Base-by-base conservation (phyloP, 352 stramenopile genomes). In the Aphanomyces cochlioides region DNA sequence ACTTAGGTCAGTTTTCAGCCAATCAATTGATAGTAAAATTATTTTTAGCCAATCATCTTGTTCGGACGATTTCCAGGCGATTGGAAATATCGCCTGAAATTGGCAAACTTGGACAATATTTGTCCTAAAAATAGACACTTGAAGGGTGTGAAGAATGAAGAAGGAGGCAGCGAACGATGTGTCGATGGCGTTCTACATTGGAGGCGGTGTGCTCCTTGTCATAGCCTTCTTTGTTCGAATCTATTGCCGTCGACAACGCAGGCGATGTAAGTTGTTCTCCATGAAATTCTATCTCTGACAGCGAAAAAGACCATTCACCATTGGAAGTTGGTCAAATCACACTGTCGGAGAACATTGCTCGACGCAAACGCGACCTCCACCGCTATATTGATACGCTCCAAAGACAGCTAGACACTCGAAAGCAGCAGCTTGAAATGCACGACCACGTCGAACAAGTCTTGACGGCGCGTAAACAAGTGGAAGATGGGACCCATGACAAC, bases 401-500 rank as follows among this genome's bases (percentile, higher is more conserved):
- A 39, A 58, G 73, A 3, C 79, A 90, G 54, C 67, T 93, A 7
- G 76, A 72, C 0, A 72, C 66, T 28, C 78, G 82, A 15, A 75
- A 92, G 58, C 69, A 87, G 69, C 84, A 91, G 50, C 60, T 92
- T 28, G 78, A 76, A 5, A 76, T 78, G 6, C 84, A 91, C 59
- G 79, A 90, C 36, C 75, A 88, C 60, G 83, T 92, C 5, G 81
- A 92, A 67, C 73, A 81, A 38, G 78, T 90, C 34, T 78, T 91
- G 36, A 91, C 84, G 0, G 77, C 77, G 7, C 77, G 81, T 17
- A 74, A 80, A 15, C 36, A 60, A 43, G 47, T 67, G 53, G 8
- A 28, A 48, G 39, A 39, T 36, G 34, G 43, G 5, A 47, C 40
- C 36, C 28, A 12, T 37, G 15, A 43, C 53, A 40, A 88, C 79